Base-by-base conservation (phyloP, 1,139 yeast species). In the Debaryomycetaceae sp. region DNA sequence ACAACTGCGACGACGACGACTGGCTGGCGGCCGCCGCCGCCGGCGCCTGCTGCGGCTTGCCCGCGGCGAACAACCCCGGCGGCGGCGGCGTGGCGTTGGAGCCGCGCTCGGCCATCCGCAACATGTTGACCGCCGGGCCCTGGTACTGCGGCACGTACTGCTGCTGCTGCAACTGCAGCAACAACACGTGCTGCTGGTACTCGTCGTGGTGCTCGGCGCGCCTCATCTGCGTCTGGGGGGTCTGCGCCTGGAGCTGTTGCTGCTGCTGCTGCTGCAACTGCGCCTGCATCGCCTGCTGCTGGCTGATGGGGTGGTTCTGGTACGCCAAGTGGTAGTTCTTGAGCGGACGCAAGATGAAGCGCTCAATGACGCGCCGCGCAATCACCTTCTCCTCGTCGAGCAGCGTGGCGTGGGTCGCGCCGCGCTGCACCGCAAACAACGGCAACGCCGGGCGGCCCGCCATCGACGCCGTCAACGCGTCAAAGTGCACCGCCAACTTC, bases 1-100 rank as follows among this genome's bases (percentile, higher is more conserved):
- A 63, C 44, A 82, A 63, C 49, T 81, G 88, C 17, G 83, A 75
- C 32, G 85, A 79, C 4, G 70, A 61, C 17, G 68, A 58, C 42
- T 72, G 54, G 35, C 42, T 44, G 19, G 46, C 37, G 14, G 58
- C 52, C 34, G 49, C 32, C 32, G 39, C 28, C 32, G 44, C 39
- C 25, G 41, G 31, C 34, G 41, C 35, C 21, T 28, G 42, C 9
- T 18, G 29, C 14, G 33, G 30, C 31, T 32, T 25, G 35, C 31
- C 37, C 34, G 42, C 45, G 17, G 54, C 48, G 38, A 62, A 62
- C 38, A 63, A 56, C 2, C 71, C 71, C 10, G 68, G 68, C n/a
- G 71, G 71, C 12, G 71, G 70, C 2, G 71, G 62, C 9, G 65
- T 48, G 4, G 65, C 56, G 29, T 48, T 56, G 18, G 50, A 48